phyloP scores from a whole-genome alignment of 2,329 filamentous ascomycete genomes.

The Neonectria neomacrospora region DNA sequence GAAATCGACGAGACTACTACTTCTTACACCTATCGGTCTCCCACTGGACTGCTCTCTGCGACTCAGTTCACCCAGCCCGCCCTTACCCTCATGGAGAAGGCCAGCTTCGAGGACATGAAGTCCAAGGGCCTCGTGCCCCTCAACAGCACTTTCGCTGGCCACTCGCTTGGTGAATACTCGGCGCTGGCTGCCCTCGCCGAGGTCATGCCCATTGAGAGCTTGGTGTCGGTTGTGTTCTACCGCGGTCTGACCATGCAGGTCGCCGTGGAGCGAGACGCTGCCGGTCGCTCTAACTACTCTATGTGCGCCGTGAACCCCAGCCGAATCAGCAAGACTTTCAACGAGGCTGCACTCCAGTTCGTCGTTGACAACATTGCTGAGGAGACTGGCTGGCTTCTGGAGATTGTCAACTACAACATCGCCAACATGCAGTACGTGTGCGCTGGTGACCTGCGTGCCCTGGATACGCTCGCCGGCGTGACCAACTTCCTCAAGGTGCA shows the following conservation, averaged over 20 bases:
- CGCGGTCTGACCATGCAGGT: conserved; percentile 99
- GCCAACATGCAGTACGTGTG: conserved; percentile 81
- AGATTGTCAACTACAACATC: conserved; percentile 98
- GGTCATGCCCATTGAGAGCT: conserved; percentile 99
- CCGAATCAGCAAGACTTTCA: conserved; percentile 98
- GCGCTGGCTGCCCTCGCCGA: conserved; percentile 95
- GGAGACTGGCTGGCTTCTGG: conserved; percentile 92
- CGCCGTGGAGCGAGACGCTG: conserved; percentile 93
- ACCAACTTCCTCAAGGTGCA: conserved; percentile 96
- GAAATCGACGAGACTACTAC: conserved; percentile 92
- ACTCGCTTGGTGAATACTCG: conserved; percentile 98
- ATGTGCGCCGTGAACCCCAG: conserved; percentile 99
- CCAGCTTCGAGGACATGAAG: conserved; percentile 98
- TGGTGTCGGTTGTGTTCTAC: conserved; percentile 99
- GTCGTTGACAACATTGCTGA: conserved; percentile 96
- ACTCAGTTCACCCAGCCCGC: conserved; percentile 99
- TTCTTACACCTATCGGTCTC: conserved; percentile 97
- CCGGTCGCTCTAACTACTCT: conserved; percentile 95
- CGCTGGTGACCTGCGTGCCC: conserved; percentile 74
- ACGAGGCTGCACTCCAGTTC: conserved; percentile 95
- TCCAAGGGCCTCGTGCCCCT: conserved; percentile 94
- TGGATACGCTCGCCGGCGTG: conserved; percentile 81
- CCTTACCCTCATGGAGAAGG: conserved; percentile 99
- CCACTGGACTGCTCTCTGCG: conserved; percentile 91
- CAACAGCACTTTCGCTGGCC: conserved; percentile 96